A percentile compares a stretch with the other conserved stretches of the same genome.
These are phyloP conservation scores for Trichoderma afroharzianum DNA, from an alignment of 2,329 filamentous ascomycete species.

Conservation along the genomic window DNA sequence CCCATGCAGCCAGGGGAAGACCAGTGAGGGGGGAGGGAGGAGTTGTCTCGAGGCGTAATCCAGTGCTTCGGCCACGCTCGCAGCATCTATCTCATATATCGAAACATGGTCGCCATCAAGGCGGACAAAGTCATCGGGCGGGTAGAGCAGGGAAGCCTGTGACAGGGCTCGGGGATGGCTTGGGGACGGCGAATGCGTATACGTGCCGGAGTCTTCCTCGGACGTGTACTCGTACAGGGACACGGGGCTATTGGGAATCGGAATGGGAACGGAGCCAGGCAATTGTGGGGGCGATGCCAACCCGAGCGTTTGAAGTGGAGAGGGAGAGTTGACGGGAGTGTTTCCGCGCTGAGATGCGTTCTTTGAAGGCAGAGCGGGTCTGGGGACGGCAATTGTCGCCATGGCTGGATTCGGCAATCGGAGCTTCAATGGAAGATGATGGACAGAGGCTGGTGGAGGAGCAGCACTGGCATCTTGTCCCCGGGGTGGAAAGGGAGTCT, in stretches of 20 bases:
- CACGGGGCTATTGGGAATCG: constrained; percentile 76
- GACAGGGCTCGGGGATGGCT: constrained; percentile 51
- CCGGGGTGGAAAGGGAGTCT: background rate
- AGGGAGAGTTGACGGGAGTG: constrained; percentile 36
- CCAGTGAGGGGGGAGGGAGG: constrained; percentile 75
- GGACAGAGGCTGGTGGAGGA: background rate
- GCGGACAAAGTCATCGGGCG: constrained; percentile 60
- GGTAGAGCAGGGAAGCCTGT: constrained; percentile 69
- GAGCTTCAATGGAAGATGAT: background rate
- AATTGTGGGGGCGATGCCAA: constrained; percentile 23
- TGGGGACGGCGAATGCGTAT: constrained; percentile 63
- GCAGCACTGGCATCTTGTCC: constrained; percentile 4
- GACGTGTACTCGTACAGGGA: constrained; percentile 87
- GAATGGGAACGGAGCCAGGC: constrained; percentile 44
- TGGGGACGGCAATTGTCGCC: constrained; percentile 53
- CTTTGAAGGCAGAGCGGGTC: constrained; percentile 45
- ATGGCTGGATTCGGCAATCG: constrained; percentile 32
- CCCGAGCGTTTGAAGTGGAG: constrained; percentile 36
- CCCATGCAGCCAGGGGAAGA: constrained; percentile 96
- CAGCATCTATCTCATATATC: constrained; percentile 70
- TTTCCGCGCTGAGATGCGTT: constrained; percentile 39
- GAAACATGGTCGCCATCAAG: constrained; percentile 51
- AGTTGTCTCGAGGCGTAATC: constrained; percentile 75
- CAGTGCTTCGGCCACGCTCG: constrained; percentile 66
- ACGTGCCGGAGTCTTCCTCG: constrained; percentile 54